Evolutionary conservation across 2,329 filamentous ascomycete species (phyloP), one percentile per base, ranked within the genome.

Genomic region (Xenoacremonium recifei): DNA sequence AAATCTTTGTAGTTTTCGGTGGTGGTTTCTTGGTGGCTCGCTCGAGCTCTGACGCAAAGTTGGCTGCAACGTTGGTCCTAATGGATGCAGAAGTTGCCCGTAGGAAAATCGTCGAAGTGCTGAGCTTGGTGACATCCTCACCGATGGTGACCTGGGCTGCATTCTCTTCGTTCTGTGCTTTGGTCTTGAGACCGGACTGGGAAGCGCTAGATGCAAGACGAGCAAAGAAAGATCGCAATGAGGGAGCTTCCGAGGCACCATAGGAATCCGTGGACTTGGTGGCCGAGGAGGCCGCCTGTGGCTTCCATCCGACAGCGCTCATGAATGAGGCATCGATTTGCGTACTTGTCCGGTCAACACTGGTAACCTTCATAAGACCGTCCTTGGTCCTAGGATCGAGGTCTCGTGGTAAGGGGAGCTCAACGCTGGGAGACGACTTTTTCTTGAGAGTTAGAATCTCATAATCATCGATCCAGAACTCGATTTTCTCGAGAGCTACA

Each of bases 21-120:
- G 95, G 93, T 3, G 91, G 89, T 60, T 99, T 99, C 68, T 97
- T 96, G 1, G 95, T 99, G 13, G 95, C 93, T 47, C 95, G 82
- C 68, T 97, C 90, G 10, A 99, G 78, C 62, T 99, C 95, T 2
- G 84, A 77, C 3, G 89, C 83, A 55, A 97, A 89, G 29, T 75
- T 80, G 21, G 78, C 69, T 16, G 79, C 73, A 1, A 96, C 83
- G 35, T 79, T 87, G 1, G 91, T 95, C 54, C 82, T 79, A 21
- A 97, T 83, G 34, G 80, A 79, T 21, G 92, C 91, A 7, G 90
- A 91, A 35, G 87, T 96, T 16, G 95, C 87, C 36, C 90, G 80
- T 16, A 99, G 72, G 62, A 96, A 97, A 21, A 97, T 91, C 13
- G 85, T 89, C 1, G 89, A 87, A 0, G 78, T 84, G 5, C 84